Evolutionary conservation across 352 stramenopile genomes (phyloP), one percentile per base, ranked within the genome.

Genomic region (Peronosclerospora sorghi): DNA sequence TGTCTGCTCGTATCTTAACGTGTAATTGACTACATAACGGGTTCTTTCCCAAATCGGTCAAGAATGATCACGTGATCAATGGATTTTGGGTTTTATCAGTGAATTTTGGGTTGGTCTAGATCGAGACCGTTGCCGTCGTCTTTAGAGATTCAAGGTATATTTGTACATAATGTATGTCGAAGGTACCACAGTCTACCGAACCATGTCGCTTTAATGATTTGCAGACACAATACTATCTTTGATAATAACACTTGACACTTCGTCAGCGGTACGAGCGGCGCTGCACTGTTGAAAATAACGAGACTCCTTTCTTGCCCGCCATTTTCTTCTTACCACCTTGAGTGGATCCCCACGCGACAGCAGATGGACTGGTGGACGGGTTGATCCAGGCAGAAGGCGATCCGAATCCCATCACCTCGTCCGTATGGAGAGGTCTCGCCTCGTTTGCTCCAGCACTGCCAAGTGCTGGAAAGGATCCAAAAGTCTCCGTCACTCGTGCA

Each of bases 251-350:
- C 21, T n/a, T 26, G 21, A 26, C 21, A 26, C 4, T 26, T 26
- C 21, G 3, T 57, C 58, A 87, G 46, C 75, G 75, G 41, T 88
- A 88, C 24, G 75, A 88, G 8, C 75, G 70, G 21, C 73, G 70
- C 51, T 88, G 75, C 13, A 59, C 66, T 4, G 75, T 88, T 0
- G 75, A 86, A 34, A 88, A 88, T 4, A 88, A 42, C 7, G 59
- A 59, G 20, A 79, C 63, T n/a, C 72, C 73, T 49, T 88, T 88
- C 59, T 86, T 84, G 50, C 59, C 59, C 1, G 39, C 37, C 13
- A 61, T 62, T 48, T 82, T 83, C 57, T 78, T 85, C 45, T 82
- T 83, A 30, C 65, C 50, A 8, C 65, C 59, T 34, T 56, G 59
- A 20, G 45, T 51, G 5, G 62, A 42, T 27, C 50, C 41, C 50